phyloP scores from a whole-genome alignment of 345 rosid genomes.

The Diplotaxis tenuifolia region DNA sequence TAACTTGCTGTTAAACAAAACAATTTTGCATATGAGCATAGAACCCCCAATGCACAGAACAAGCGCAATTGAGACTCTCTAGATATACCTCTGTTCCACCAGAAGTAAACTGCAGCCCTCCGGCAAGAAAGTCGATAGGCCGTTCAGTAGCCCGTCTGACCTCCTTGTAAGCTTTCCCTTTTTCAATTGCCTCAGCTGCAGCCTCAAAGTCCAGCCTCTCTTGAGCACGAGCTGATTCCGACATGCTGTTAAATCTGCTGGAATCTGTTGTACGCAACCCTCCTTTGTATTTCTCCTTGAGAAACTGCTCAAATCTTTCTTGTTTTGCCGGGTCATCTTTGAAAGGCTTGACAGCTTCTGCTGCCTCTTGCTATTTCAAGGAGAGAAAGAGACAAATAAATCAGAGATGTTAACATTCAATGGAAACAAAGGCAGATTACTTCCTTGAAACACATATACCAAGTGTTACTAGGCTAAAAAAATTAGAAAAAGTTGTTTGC shows the following conservation, averaged over 20 bases:
- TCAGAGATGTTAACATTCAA: constrained; percentile 9
- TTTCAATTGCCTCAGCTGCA: constrained; percentile 86
- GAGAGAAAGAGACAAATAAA: constrained; percentile 17
- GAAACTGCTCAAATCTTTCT: constrained; percentile 89
- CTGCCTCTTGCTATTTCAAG: constrained; percentile 51
- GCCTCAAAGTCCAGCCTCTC: constrained; percentile 97
- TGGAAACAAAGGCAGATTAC: constrained; percentile 14
- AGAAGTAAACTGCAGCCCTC: constrained; percentile 71
- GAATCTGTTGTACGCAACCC: constrained; percentile 71
- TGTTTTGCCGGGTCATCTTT: constrained; percentile 83
- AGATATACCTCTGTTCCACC: constrained; percentile 69
- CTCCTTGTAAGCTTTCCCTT: constrained; percentile 58
- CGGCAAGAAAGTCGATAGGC: constrained; percentile 51
- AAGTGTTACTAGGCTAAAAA: not conserved
- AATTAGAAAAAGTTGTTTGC: constrained; percentile 32
- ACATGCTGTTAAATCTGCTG: constrained; percentile 57
- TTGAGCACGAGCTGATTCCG: constrained; percentile 90
- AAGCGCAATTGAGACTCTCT: constrained; percentile 11
- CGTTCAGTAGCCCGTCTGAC: constrained; percentile 41
- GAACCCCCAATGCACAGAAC: constrained; percentile 20
- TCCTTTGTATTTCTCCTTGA: constrained; percentile 86
- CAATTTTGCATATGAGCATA: constrained; percentile 12
- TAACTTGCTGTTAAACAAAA: constrained; percentile 54
- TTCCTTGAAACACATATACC: constrained; percentile 11
- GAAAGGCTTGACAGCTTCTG: constrained; percentile 72